These are phyloP conservation scores for Brassica hybrid DNA, from an alignment of 441 rosid genomes.

Conservation along the genomic window DNA sequence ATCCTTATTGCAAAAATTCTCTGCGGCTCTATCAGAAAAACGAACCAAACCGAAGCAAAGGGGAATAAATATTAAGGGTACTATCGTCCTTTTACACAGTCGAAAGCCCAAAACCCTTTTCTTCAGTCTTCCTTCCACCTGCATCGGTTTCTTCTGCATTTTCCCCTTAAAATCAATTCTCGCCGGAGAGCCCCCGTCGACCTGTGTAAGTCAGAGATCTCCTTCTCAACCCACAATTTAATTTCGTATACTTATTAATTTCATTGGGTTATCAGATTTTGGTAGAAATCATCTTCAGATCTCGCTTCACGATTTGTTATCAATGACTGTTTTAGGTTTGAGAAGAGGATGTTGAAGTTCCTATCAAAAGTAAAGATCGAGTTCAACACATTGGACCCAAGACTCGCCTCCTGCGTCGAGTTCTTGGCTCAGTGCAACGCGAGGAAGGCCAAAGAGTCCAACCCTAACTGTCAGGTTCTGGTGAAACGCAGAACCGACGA, in stretches of 20 bases:
- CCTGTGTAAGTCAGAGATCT: constrained; percentile 5
- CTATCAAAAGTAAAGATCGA: constrained; percentile 49
- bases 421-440: constrained; percentile 95
- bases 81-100: background rate
- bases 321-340: constrained; percentile 12
- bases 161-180: background rate
- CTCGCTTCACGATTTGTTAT: background rate
- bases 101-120: background rate
- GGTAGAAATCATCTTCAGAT: background rate
- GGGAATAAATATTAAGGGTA: background rate
- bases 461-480: constrained; percentile 71
- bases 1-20: no score
- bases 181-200: constrained; percentile 1
- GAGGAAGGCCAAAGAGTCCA: constrained; percentile 85
- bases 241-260: background rate
- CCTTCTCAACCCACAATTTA: background rate
- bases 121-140: background rate
- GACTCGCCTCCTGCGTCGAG: constrained; percentile 83
- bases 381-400: constrained; percentile 44
- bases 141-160: background rate
- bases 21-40: background rate
- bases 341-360: constrained; percentile 78
- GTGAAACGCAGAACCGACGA: constrained; percentile 94
- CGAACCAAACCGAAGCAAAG: background rate
- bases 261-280: background rate